These are phyloP conservation scores for Russula compacta DNA, from an alignment of 768 basidiomycete species.

Conservation along the genomic window DNA sequence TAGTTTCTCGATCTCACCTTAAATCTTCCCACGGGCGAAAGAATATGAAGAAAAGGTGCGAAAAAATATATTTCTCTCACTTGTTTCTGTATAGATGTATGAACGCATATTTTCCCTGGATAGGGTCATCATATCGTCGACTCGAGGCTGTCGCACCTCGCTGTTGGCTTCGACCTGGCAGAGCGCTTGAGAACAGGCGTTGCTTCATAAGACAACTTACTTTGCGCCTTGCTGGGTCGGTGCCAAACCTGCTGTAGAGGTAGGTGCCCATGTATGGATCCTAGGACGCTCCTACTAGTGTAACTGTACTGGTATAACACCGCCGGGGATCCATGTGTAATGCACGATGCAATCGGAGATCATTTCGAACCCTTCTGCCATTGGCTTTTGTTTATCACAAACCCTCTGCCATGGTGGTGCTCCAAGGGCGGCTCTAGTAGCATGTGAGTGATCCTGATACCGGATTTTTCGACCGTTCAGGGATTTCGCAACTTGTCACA, in stretches of 20 bases:
- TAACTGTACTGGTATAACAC: too few species aligned
- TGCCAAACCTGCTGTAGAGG: neutral
- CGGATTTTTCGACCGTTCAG: neutral
- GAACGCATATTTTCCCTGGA: neutral
- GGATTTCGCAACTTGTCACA: neutral
- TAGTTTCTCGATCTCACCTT: neutral
- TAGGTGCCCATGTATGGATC: neutral
- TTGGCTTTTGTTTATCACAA: neutral
- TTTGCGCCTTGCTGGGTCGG: neutral
- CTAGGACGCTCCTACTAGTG: neutral
- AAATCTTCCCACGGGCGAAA: conserved; percentile 28
- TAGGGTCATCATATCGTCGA: conserved; percentile 53
- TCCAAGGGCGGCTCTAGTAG: neutral
- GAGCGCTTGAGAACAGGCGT: conserved; percentile 28
- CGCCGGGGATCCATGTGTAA: conserved; percentile 2
- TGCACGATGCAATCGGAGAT: conserved; percentile 8
- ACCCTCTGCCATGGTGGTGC: conserved; percentile 14
- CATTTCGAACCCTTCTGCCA: neutral
- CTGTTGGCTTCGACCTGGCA: conserved; percentile 56
- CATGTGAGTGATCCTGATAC: neutral
- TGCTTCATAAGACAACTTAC: neutral
- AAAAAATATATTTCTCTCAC: neutral
- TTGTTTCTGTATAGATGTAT: neutral
- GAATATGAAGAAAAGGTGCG: conserved; percentile 54
- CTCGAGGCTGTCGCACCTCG: conserved; percentile 69